Percentiles rank a stretch among this genome's conserved stretches.
phyloP scores from a whole-genome alignment of 2,329 filamentous ascomycete genomes.

The Apiospora saccharicola region DNA sequence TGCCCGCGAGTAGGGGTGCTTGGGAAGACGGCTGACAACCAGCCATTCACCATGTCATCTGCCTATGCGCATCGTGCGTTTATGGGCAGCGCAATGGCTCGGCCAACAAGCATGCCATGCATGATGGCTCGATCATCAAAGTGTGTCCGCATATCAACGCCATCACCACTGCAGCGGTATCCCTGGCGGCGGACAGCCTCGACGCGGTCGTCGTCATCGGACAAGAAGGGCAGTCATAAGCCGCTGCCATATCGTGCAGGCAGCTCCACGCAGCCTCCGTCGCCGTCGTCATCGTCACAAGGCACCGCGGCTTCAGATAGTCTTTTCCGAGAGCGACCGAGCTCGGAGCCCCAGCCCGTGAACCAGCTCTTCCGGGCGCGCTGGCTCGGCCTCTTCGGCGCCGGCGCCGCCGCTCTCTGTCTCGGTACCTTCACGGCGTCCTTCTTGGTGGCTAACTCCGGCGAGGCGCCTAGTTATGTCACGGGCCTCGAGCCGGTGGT shows the following conservation, averaged over 20 bases:
- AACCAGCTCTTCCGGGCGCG: slow-evolving; percentile 44
- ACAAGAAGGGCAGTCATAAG: slow-evolving; percentile 2
- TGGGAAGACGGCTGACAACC: background rate
- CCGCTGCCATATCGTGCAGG: slow-evolving; percentile 12
- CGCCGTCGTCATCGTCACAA: slow-evolving; percentile 4
- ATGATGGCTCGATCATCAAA: background rate
- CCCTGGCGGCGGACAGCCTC: background rate
- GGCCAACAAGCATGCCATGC: background rate
- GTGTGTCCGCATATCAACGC: background rate
- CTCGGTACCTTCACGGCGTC: slow-evolving; percentile 56
- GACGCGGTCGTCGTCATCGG: background rate
- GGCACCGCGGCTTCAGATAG: background rate
- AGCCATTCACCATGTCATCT: background rate
- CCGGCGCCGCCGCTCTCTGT: slow-evolving; percentile 52
- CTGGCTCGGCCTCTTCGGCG: slow-evolving; percentile 55
- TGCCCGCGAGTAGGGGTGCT: background rate
- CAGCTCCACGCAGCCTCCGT: background rate
- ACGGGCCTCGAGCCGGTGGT: slow-evolving; percentile 44
- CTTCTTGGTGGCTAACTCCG: slow-evolving; percentile 29
- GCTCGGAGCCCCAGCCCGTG: slow-evolving; percentile 26
- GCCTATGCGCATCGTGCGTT: slow-evolving; percentile 2
- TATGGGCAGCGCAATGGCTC: background rate
- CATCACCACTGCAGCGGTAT: background rate
- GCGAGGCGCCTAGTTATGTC: slow-evolving; percentile 32
- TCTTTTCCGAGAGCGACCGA: background rate